Conservation (phyloP, 140 eudicot species). For the Ambrosia hybrid region DNA sequence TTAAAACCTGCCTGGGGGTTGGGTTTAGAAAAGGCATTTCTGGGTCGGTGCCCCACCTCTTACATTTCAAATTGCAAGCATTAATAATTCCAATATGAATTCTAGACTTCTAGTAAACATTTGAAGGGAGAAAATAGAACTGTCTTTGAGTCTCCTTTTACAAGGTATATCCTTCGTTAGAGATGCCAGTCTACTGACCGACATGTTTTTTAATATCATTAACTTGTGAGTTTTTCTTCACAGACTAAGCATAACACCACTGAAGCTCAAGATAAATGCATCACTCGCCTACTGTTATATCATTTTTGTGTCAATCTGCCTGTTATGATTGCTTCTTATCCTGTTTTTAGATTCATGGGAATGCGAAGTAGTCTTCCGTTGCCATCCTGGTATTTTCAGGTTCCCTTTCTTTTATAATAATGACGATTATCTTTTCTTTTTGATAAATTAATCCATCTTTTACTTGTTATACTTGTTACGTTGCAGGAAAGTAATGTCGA, state of each 20-base stretch:
- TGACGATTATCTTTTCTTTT: neutral
- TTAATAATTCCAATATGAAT: neutral
- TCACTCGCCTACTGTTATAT: conserved; percentile 74
- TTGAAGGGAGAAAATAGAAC: conserved; percentile 14
- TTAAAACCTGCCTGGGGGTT: no score
- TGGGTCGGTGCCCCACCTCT: no score
- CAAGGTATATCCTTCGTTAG: neutral
- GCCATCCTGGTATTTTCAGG: conserved; percentile 96
- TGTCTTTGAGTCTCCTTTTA: conserved; percentile 7
- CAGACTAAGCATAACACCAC: conserved; percentile 72
- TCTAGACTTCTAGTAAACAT: neutral
- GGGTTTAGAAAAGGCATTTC: no score
- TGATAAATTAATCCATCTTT: neutral
- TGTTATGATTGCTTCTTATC: conserved; percentile 90
- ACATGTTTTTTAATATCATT: neutral
- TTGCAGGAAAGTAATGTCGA: conserved; percentile 80
- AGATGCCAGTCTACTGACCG: neutral
- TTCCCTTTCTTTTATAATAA: conserved; percentile 30
- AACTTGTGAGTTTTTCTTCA: conserved; percentile 20
- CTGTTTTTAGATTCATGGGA: conserved; percentile 95
- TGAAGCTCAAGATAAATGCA: conserved; percentile 95
- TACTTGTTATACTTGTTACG: conserved; percentile 1
- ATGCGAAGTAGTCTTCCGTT: conserved; percentile 97
- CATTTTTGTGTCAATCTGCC: conserved; percentile 96
- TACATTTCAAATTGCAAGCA: neutral